Evolutionary conservation across 345 rosid species (phyloP).

Genomic region (Laguncularia racemosa): DNA sequence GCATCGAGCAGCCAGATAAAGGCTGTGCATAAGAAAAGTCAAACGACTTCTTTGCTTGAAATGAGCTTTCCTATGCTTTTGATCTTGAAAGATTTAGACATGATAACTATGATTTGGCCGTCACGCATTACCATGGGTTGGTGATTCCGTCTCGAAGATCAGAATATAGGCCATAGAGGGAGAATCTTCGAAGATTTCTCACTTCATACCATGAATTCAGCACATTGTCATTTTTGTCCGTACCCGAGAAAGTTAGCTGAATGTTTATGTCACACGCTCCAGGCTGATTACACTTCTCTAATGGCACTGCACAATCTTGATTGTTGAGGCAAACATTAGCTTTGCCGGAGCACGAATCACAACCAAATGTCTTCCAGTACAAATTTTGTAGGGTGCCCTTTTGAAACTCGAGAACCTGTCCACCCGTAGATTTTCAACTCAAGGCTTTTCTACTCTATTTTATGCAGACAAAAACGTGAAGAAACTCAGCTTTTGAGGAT

Average conservation of each 20-base stretch:
- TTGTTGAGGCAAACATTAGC: slow-evolving; percentile 43
- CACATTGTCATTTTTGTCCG: slow-evolving; percentile 60
- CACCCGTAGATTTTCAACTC: no score
- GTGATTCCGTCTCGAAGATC: slow-evolving; percentile 23
- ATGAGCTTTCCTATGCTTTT: no score
- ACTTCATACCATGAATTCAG: slow-evolving; percentile 92
- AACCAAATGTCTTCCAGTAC: slow-evolving; percentile 78
- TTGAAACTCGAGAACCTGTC: slow-evolving; percentile 79
- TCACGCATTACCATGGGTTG: neutral
- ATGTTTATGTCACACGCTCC: slow-evolving; percentile 55
- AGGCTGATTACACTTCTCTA: slow-evolving; percentile 43
- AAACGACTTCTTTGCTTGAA: no score
- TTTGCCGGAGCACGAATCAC: slow-evolving; percentile 41
- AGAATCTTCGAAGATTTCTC: slow-evolving; percentile 50
- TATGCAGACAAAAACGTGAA: no score
- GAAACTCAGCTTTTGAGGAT: neutral
- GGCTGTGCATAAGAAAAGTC: no score
- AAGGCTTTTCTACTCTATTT: no score
- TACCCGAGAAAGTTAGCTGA: slow-evolving; percentile 78
- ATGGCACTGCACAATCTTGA: slow-evolving; percentile 62
- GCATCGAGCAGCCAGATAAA: no score
- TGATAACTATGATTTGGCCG: no score
- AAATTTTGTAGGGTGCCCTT: slow-evolving; percentile 69
- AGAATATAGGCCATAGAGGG: slow-evolving; percentile 51
- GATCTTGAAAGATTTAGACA: no score